These are phyloP conservation scores for Fusarium albosuccineum DNA, from an alignment of 2,329 filamentous ascomycete species.

Conservation along the genomic window DNA sequence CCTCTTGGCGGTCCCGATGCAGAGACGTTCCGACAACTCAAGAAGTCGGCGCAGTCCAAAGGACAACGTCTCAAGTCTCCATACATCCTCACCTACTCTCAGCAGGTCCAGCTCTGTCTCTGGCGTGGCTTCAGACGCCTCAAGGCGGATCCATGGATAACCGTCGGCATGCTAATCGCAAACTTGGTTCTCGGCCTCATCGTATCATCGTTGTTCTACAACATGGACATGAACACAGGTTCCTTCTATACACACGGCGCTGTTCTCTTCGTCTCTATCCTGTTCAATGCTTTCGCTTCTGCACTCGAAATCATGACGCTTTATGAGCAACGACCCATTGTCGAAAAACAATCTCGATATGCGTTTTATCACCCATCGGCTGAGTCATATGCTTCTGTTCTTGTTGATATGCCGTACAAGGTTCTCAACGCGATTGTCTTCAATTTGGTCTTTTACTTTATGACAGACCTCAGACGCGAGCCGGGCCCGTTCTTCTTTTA, in stretches of 20 bases:
- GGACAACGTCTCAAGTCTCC: slow-evolving; percentile 24
- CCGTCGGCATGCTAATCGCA: slow-evolving; percentile 20
- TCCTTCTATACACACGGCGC: slow-evolving; percentile 22
- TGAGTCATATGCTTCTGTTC: slow-evolving; percentile 48
- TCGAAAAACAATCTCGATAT: slow-evolving; percentile 51
- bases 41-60: slow-evolving; percentile 31
- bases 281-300: slow-evolving; percentile 37
- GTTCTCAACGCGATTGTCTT: slow-evolving; percentile 53
- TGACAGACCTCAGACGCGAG: slow-evolving; percentile 58
- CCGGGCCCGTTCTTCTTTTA: slow-evolving; percentile 61
- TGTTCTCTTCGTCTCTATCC: slow-evolving; percentile 32
- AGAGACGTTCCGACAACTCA: slow-evolving; percentile 28
- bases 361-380: slow-evolving; percentile 50
- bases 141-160: slow-evolving; percentile 22
- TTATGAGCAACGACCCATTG: slow-evolving; percentile 46
- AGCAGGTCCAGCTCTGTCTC: slow-evolving; percentile 17
- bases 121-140: slow-evolving; percentile 23
- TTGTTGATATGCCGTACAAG: slow-evolving; percentile 59
- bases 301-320: slow-evolving; percentile 39
- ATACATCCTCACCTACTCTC: slow-evolving; percentile 20
- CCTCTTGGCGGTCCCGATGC: slow-evolving; percentile 38
- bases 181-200: slow-evolving; percentile 34
- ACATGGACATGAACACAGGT: slow-evolving; percentile 2
- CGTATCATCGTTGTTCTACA: slow-evolving; percentile 35
- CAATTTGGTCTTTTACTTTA: slow-evolving; percentile 61